These are phyloP conservation scores for Phytophthora capsici DNA, from an alignment of 352 stramenopile species.

Conservation along the genomic window DNA sequence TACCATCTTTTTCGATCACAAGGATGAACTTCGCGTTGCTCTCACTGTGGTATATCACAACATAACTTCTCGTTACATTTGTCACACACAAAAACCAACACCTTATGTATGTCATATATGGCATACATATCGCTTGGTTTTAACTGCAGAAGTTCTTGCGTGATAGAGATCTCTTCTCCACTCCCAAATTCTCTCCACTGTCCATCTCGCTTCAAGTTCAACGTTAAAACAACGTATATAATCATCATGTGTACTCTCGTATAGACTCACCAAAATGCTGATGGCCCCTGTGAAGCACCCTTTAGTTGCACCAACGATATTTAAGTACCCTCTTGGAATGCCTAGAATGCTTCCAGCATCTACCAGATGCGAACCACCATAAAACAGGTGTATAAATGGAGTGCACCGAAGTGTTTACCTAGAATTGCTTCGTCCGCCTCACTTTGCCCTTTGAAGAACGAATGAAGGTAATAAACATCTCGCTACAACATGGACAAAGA, in stretches of 20 bases:
- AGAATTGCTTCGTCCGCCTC: constrained; percentile 88
- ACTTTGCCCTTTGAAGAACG: constrained; percentile 81
- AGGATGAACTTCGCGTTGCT: constrained; percentile 90
- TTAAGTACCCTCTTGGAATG: constrained; percentile 71
- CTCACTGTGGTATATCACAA: constrained; percentile 32
- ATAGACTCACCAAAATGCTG: constrained; percentile 47
- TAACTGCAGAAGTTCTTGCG: constrained; percentile 71
- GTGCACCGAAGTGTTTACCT: constrained; percentile 39
- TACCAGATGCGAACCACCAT: constrained; percentile 25
- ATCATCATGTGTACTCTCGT: too few species aligned
- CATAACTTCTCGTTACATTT: not conserved
- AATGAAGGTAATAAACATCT: constrained; percentile 87
- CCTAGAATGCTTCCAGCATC: constrained; percentile 76
- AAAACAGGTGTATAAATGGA: not conserved
- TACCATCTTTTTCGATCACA: constrained; percentile 96
- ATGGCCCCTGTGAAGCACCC: constrained; percentile 73
- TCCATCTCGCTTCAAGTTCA: constrained; percentile 45
- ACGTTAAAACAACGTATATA: constrained; percentile 5
- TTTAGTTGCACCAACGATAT: constrained; percentile 87
- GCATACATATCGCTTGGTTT: constrained; percentile 59
- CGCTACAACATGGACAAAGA: constrained; percentile 44
- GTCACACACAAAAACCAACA: not conserved
- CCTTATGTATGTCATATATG: not conserved
- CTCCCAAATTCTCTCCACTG: constrained; percentile 63
- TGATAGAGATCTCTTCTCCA: constrained; percentile 78